Base-by-base conservation (phyloP, 1,284 basidiomycete species). In the Naganishia sp. region DNA sequence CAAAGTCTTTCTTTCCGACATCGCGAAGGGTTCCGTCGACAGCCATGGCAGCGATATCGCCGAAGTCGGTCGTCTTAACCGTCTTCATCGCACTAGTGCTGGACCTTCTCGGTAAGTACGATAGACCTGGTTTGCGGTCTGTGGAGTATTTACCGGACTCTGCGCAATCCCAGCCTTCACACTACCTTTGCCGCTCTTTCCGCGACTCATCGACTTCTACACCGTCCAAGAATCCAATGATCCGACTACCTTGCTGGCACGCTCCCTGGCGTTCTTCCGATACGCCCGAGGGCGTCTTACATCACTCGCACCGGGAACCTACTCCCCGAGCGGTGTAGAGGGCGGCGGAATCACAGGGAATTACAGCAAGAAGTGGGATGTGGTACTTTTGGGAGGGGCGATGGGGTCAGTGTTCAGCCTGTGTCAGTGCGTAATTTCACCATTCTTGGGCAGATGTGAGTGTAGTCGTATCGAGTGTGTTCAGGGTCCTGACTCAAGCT, bases 171-270 rank as follows among this genome's bases (percentile, higher is more conserved):
- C 73, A 87, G 91, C 92, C 15, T 94, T 94, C 78, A 94, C 92
- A n/a, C 90, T 94, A 52, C 92, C 92, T n/a, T 83, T 94, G 39
- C 92, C 92, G 42, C 85, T 94, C 46, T 94, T 94, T 78, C 92
- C 92, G 53, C 86, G 92, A 28, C 67, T 78, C 23, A 77, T 75
- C 44, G 69, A 67, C 80, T 94, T 90, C 90, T 94, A 92, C 75
- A 87, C 88, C 49, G 63, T 69, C 3, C 69, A 71, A 25, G 79
- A 81, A 69, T 65, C 73, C 5, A 61, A 72, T 16, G 71, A 72
- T 1, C 63, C 75, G 1, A 82, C 81, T 64, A 87, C 89, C 18
- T 86, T 92, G 73, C 81, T 94, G 63, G 86, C 88, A 6, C 83
- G 81, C 36, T 90, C 89, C 0, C 81, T 94, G 23, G 73, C 79